phyloP scores from a whole-genome alignment of 257 asterid genomes.

The Nyctanthes arbortristis region DNA sequence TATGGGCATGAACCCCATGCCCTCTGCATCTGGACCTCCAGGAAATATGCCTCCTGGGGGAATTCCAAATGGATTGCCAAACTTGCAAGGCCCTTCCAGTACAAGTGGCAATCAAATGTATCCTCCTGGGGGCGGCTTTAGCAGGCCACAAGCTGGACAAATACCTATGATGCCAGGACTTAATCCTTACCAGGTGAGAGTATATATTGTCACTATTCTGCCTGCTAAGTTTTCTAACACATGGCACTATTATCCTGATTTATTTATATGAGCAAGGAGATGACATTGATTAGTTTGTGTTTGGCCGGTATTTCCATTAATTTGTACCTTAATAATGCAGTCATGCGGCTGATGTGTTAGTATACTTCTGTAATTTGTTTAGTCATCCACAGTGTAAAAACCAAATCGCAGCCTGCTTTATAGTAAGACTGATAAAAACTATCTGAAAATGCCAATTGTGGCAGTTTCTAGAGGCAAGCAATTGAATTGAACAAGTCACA shows the following conservation, averaged over 20 bases:
- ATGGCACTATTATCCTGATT: not conserved
- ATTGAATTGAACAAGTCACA: no score
- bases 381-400: no score
- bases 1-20: constrained; percentile 72
- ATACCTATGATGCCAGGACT: constrained; percentile 92
- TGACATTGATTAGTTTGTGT: not conserved
- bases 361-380: constrained; percentile 3
- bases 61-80: constrained; percentile 51
- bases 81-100: constrained; percentile 54
- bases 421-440: no score
- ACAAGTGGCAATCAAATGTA: constrained; percentile 72
- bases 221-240: not conserved
- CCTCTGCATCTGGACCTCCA: constrained; percentile 72
- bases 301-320: not conserved
- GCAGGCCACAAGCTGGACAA: constrained; percentile 79
- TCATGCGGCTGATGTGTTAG: not conserved
- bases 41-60: constrained; percentile 68
- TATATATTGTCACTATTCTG: not conserved
- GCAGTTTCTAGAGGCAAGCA: no score
- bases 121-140: constrained; percentile 79
- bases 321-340: not conserved
- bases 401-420: no score
- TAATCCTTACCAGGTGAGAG: constrained; percentile 79
- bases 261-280: not conserved
- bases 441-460: no score